Conservation (phyloP, 208 protist species). For the Herpetomonas muscarum region DNA sequence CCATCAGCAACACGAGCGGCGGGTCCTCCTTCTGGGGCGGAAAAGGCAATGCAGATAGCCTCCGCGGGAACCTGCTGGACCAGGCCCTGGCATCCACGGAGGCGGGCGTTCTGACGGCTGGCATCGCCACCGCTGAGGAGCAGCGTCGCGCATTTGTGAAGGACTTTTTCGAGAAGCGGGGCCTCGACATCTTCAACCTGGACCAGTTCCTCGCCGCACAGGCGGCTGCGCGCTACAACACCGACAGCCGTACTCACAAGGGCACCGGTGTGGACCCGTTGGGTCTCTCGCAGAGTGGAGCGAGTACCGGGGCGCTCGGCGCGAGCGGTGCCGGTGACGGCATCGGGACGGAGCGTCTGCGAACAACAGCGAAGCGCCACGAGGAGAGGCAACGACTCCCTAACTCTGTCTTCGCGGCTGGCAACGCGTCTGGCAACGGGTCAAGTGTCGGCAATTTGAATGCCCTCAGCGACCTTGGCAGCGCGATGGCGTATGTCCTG, state of each 20-base stretch:
- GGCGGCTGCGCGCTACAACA: neutral
- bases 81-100: neutral
- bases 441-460: conserved; percentile 10
- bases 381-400: conserved; percentile 46
- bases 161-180: conserved; percentile 75
- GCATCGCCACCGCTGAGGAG: neutral
- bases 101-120: neutral
- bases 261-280: neutral
- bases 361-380: conserved; percentile 42
- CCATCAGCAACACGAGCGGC: conserved; percentile 1
- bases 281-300: no score
- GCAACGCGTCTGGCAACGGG: neutral
- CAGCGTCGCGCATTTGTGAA: conserved; percentile 3
- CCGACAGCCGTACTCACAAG: neutral
- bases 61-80: no score
- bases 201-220: conserved; percentile 3
- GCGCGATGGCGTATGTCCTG: conserved; percentile 41
- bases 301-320: no score
- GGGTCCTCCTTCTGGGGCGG: conserved; percentile 3
- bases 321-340: no score
- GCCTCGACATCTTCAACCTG: conserved; percentile 45
- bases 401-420: conserved; percentile 28
- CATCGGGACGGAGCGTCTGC: conserved; percentile 39
- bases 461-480: conserved; percentile 27
- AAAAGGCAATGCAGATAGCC: no score